Base-by-base conservation (phyloP, 2,329 filamentous ascomycete genomes). In the Aschersonia sp. region DNA sequence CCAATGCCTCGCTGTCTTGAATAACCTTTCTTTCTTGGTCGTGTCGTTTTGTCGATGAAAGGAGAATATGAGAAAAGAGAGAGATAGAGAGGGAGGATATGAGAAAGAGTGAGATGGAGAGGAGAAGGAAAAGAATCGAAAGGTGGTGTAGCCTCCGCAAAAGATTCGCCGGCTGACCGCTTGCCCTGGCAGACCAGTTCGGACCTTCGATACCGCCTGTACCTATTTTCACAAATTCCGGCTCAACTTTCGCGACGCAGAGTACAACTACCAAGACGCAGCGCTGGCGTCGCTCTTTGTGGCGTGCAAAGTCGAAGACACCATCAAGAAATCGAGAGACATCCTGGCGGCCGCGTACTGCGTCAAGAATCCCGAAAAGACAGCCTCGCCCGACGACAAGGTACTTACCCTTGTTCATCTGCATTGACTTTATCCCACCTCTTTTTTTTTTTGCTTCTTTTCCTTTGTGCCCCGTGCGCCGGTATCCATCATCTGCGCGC, bases 251-350 rank as follows among this genome's bases (percentile, higher is more conserved):
- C 76, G 81, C n/a, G 87, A 89, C 55, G 79, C 72, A 54, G 88
- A 94, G 58, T 95, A 94, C 64, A 85, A 85, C 62, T 88, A 81
- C 53, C 66, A 87, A 63, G 90, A 97, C 61, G 89, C 87, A 2
- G 87, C 90, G 0, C 78, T 92, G 6, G 87, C 92, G 1, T 84
- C 87, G 30, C 70, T 98, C 7, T 90, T 97, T 59, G 85, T 89
- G 3, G 89, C 89, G 2, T 97, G 90, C 72, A 98, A 98, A 68
- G 88, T 94, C 43, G 92, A 98, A 65, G 92, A 98, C 63, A 98
- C 92, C 0, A 77, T 96, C 55, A 98, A 98, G 68, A 97, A 97
- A 69, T 94, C 87, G 4, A 81, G 79, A 49, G 92, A 98, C 53
- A 94, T 98, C 51, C 72, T 97, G 12, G 94, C 87, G 50, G 88